Percentiles rank a stretch among this genome's conserved stretches.
These are phyloP conservation scores for Conringia planisiliqua DNA, from an alignment of 345 rosid genomes.

Conservation along the genomic window DNA sequence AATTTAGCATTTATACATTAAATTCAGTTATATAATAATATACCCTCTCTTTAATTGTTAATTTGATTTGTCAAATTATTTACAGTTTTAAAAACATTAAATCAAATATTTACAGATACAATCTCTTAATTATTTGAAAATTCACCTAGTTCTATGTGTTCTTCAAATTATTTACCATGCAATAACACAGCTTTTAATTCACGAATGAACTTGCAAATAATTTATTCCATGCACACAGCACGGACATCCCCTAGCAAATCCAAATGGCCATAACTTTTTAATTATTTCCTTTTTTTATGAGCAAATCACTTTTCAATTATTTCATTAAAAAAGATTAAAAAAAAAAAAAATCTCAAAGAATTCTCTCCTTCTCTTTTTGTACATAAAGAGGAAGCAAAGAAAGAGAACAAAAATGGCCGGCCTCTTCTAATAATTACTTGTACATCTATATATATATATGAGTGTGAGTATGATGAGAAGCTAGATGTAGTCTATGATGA, in stretches of 20 bases:
- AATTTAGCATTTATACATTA: too few relatives aligned
- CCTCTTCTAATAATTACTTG: background rate
- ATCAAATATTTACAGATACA: background rate
- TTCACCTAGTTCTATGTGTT: background rate
- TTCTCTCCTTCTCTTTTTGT: background rate
- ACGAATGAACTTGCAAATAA: background rate
- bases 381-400: slow-evolving; percentile 23
- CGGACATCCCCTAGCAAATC: background rate
- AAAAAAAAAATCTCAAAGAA: background rate
- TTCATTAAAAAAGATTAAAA: background rate
- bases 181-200: background rate
- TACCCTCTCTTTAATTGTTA: background rate
- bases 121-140: background rate
- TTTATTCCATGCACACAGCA: background rate
- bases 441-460: background rate
- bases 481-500: background rate
- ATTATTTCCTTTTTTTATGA: background rate
- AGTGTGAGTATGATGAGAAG: background rate
- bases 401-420: slow-evolving; percentile 10
- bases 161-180: background rate
- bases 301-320: too few relatives aligned
- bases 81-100: background rate
- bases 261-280: background rate
- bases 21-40: background rate
- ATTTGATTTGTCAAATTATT: background rate